Conservation (phyloP, 495 filamentous ascomycete species). For the Hypoxylon crocopeplum region DNA sequence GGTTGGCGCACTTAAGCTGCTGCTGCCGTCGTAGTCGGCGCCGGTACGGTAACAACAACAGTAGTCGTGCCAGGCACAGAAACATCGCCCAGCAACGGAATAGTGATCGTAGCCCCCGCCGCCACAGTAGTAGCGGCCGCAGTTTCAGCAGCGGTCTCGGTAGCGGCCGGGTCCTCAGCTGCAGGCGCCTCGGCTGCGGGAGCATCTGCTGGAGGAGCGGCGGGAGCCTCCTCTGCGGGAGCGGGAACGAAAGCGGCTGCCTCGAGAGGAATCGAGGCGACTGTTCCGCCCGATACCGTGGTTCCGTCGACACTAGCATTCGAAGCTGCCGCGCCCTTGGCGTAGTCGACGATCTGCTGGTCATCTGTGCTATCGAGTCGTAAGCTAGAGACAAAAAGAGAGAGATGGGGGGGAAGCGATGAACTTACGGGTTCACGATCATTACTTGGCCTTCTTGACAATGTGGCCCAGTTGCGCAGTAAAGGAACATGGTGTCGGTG, state of each 20-base stretch:
- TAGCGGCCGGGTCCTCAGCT: background rate
- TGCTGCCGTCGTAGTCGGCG: slow-evolving; percentile 10
- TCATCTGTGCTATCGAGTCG: slow-evolving; percentile 14
- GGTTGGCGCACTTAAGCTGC: background rate
- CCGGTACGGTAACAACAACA: slow-evolving; percentile 16
- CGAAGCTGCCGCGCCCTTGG: slow-evolving; percentile 15
- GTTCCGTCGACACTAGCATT: slow-evolving; percentile 22
- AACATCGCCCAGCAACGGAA: background rate
- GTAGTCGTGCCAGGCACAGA: slow-evolving; percentile 21
- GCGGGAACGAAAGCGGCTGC: slow-evolving; percentile 33
- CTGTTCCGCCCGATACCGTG: slow-evolving; percentile 26
- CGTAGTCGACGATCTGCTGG: slow-evolving; percentile 35
- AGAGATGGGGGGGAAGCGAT: background rate
- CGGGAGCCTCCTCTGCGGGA: slow-evolving; percentile 1
- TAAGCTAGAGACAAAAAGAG: background rate
- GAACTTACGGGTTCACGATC: slow-evolving; percentile 54
- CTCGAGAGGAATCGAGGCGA: slow-evolving; percentile 32
- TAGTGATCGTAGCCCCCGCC: slow-evolving; percentile 10
- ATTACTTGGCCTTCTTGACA: slow-evolving; percentile 60
- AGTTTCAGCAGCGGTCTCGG: background rate
- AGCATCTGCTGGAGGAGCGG: slow-evolving; percentile 4
- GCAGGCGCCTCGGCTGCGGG: slow-evolving; percentile 17
- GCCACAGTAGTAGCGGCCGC: background rate
- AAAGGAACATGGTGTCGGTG: slow-evolving; percentile 58
- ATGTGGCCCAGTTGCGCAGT: slow-evolving; percentile 56